Conservation (phyloP, 169 alveolate species). For the Plasmodium inui region DNA sequence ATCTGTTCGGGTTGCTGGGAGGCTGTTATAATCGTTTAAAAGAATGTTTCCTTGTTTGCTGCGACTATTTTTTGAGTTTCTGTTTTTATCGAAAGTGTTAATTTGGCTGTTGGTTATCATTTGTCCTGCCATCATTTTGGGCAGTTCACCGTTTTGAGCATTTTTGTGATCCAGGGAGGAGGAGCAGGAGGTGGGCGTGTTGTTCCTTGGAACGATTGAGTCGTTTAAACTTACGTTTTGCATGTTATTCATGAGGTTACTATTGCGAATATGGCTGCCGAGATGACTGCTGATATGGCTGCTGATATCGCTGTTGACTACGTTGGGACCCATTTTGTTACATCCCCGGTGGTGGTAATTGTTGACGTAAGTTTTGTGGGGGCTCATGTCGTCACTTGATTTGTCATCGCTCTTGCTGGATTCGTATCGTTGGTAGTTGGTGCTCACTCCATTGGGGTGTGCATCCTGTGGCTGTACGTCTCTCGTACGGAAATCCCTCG, state of each 20-base stretch:
- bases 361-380: slow-evolving; percentile 17
- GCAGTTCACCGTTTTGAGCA: not conserved
- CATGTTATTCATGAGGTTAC: slow-evolving; percentile 4
- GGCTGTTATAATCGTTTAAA: slow-evolving; percentile 15
- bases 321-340: not conserved
- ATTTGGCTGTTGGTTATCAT: slow-evolving; percentile 6
- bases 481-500: too few relatives aligned
- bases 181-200: not conserved
- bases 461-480: not conserved
- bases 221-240: slow-evolving; percentile 16
- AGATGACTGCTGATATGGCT: too few relatives aligned
- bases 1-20: not conserved
- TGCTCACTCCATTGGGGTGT: not conserved
- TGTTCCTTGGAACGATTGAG: not conserved
- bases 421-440: not conserved
- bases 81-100: not conserved
- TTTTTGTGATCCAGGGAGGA: slow-evolving; percentile 22
- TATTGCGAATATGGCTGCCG: not conserved
- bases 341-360: slow-evolving; percentile 10
- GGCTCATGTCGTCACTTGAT: slow-evolving; percentile 11
- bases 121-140: not conserved
- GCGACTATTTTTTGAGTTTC: not conserved
- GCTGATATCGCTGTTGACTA: not conserved
- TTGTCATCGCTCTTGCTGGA: slow-evolving; percentile 17
- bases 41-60: slow-evolving; percentile 9